Evolutionary conservation across 208 protist species (phyloP).

Genomic region (Naegleria fowleri): DNA sequence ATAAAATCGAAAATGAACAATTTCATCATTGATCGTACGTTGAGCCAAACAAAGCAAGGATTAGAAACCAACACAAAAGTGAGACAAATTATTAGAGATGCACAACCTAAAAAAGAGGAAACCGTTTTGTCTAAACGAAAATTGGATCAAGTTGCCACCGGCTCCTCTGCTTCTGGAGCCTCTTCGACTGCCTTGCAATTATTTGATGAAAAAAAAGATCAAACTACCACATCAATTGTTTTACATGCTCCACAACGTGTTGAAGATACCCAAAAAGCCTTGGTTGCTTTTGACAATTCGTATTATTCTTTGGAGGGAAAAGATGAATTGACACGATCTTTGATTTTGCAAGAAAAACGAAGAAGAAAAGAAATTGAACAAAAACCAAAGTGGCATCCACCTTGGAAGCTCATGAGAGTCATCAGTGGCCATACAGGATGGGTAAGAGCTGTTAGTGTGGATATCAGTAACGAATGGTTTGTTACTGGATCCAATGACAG

Average conservation of each 20-base stretch:
- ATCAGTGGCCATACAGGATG: slow-evolving; percentile 84
- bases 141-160: not conserved
- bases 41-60: not conserved
- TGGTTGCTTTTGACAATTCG: not conserved
- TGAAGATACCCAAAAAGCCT: not conserved
- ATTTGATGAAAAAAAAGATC: not conserved
- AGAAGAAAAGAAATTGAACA: not conserved
- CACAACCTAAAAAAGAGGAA: not conserved
- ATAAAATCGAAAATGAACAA: not conserved
- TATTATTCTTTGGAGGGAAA: not conserved
- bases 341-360: not conserved
- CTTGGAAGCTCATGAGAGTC: slow-evolving; percentile 90
- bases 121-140: not conserved
- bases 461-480: slow-evolving; percentile 98
- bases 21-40: not conserved
- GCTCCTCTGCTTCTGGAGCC: not conserved
- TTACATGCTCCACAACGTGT: not conserved
- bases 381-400: slow-evolving; percentile 64
- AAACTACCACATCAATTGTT: not conserved
- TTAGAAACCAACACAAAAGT: not conserved
- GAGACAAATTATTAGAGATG: not conserved
- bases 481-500: slow-evolving; percentile 92
- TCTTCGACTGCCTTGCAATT: not conserved
- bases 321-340: not conserved
- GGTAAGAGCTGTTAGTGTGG: slow-evolving; percentile 90